These are phyloP conservation scores for Clavispora fructus DNA, from an alignment of 805 yeast genomes.

Conservation along the genomic window DNA sequence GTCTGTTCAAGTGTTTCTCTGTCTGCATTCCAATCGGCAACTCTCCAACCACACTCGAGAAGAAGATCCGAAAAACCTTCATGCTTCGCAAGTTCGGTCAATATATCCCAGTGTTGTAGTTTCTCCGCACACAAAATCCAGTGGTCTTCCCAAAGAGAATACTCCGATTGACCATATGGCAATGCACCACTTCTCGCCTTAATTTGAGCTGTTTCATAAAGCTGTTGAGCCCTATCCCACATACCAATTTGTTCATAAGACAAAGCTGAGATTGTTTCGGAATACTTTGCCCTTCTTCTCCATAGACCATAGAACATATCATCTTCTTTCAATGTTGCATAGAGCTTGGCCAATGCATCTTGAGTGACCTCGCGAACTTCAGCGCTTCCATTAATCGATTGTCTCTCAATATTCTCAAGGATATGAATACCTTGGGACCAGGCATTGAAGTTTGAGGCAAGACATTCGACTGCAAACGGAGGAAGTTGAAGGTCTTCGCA, in stretches of 20 bases:
- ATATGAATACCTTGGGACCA: conserved; percentile 87
- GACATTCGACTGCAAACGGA: conserved; percentile 85
- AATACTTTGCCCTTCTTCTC: conserved; percentile 93
- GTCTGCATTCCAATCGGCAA: conserved; percentile 96
- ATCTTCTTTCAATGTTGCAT: conserved; percentile 83
- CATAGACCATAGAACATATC: conserved; percentile 97
- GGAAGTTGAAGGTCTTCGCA: conserved; percentile 78
- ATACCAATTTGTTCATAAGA: conserved; percentile 93
- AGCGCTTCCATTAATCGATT: conserved; percentile 59
- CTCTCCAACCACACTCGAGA: conserved; percentile 99
- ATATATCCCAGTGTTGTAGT: conserved; percentile 95
- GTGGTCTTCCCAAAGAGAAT: conserved; percentile 96
- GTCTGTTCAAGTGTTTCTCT: conserved; percentile 91
- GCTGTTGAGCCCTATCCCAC: conserved; percentile 90
- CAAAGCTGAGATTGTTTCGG: conserved; percentile 87
- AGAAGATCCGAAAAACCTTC: conserved; percentile 95
- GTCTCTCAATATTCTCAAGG: conserved; percentile 63
- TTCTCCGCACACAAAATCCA: conserved; percentile 98
- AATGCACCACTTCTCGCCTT: conserved; percentile 92
- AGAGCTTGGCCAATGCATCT: conserved; percentile 87
- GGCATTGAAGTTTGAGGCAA: conserved; percentile 81
- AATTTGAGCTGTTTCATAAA: conserved; percentile 94
- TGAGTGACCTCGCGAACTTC: conserved; percentile 79
- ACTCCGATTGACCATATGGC: conserved; percentile 94
- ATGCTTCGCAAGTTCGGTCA: conserved; percentile 94